Evolutionary conservation across 306 rosid species (phyloP).

Genomic region (Begonia fuchsioides): DNA sequence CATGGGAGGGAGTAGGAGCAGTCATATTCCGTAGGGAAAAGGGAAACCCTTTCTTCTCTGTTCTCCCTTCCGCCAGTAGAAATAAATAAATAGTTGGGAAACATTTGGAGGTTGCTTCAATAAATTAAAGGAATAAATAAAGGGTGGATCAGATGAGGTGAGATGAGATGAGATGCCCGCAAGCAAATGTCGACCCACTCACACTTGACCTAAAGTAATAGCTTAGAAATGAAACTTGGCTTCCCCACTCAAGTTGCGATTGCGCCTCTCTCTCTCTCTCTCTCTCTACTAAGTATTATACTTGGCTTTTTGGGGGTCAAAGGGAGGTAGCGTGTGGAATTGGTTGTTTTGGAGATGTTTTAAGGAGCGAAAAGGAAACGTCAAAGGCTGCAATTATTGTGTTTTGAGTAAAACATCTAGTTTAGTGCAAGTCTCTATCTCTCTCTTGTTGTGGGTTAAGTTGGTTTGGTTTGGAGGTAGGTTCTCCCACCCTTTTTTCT

Average conservation of each 20-base stretch:
- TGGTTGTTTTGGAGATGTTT: constrained; percentile 29
- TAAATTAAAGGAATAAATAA: not conserved
- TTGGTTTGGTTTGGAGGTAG: not conserved
- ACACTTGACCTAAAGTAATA: constrained; percentile 12
- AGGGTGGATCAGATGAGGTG: too few relatives aligned
- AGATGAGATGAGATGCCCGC: constrained; percentile 27
- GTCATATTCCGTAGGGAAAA: constrained; percentile 47
- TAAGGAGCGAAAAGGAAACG: constrained; percentile 30
- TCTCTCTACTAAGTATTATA: not conserved
- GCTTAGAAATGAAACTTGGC: constrained; percentile 11
- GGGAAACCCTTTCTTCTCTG: constrained; percentile 23
- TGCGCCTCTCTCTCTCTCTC: too few relatives aligned
- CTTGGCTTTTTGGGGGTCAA: constrained; percentile 39
- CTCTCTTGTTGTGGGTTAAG: not conserved
- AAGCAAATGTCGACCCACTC: constrained; percentile 24
- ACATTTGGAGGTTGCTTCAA: not conserved
- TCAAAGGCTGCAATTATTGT: constrained; percentile 67
- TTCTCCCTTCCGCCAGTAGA: too few relatives aligned
- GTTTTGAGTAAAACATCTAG: constrained; percentile 37
- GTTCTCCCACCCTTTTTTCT: constrained; percentile 2
- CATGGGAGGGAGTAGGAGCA: constrained; percentile 6
- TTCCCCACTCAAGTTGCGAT: constrained; percentile 71
- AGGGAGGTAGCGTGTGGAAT: constrained; percentile 64
- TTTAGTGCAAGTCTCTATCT: constrained; percentile 11
- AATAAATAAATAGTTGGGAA: too few relatives aligned